A percentile compares a stretch with the other conserved stretches of the same genome.
These are phyloP conservation scores for Neonectria coccinea DNA, from an alignment of 2,329 filamentous ascomycete genomes.

Conservation along the genomic window DNA sequence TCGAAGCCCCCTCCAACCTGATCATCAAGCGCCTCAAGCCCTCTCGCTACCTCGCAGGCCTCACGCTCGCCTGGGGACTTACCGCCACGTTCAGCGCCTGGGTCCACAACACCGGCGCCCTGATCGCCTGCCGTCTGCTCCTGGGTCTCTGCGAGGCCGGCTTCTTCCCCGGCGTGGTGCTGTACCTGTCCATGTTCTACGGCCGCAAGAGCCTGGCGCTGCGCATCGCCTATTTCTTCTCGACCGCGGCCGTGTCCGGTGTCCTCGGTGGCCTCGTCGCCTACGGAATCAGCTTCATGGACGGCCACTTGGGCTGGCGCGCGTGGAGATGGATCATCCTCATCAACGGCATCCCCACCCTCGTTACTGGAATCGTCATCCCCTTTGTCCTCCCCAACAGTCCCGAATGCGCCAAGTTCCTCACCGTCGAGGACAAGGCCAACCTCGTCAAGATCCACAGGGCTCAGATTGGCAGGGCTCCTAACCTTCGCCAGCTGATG, in stretches of 20 bases:
- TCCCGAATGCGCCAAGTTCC: constrained; percentile 63
- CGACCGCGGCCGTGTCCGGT: constrained; percentile 70
- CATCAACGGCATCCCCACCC: constrained; percentile 58
- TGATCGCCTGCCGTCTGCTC: constrained; percentile 57
- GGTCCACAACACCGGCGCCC: constrained; percentile 57
- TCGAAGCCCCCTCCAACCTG: constrained; percentile 56
- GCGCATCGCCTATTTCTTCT: constrained; percentile 72
- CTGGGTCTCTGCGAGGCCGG: constrained; percentile 58
- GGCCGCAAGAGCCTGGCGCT: constrained; percentile 70
- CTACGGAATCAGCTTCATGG: constrained; percentile 73
- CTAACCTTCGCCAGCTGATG: constrained; percentile 44
- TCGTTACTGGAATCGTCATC: constrained; percentile 65
- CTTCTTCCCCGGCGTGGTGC: constrained; percentile 63
- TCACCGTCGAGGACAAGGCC: constrained; percentile 46
- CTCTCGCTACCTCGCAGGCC: constrained; percentile 61
- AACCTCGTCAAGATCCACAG: constrained; percentile 65
- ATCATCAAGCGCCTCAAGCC: constrained; percentile 53
- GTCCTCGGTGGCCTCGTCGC: constrained; percentile 74
- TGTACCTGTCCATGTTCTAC: constrained; percentile 72
- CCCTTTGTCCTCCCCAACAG: constrained; percentile 70
- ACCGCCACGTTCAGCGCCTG: constrained; percentile 58
- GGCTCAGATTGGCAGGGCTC: constrained; percentile 55
- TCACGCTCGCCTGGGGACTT: constrained; percentile 59
- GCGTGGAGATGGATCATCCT: constrained; percentile 77
- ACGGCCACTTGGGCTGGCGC: constrained; percentile 65